Percentiles rank a stretch among this genome's conserved stretches.
These are phyloP conservation scores for Aspergillus ostianus DNA, from an alignment of 495 filamentous ascomycete species.

Conservation along the genomic window DNA sequence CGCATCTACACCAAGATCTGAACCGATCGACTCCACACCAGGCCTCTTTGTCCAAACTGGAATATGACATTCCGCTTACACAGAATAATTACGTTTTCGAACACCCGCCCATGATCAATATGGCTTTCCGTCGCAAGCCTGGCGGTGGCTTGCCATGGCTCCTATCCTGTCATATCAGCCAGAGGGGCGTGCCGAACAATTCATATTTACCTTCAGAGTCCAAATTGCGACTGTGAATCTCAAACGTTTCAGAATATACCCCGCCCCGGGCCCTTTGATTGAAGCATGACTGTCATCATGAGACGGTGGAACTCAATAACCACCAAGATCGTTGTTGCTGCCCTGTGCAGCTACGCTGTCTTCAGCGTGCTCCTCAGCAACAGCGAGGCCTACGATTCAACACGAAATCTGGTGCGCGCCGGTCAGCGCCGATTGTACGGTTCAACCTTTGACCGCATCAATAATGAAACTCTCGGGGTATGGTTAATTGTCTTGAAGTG, in stretches of 20 bases:
- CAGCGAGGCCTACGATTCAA: conserved; percentile 16
- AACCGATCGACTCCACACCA: too few species aligned
- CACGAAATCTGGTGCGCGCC: conserved; percentile 13
- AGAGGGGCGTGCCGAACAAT: background rate
- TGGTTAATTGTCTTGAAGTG: background rate
- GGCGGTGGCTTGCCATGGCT: background rate
- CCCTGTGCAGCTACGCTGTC: conserved; percentile 12
- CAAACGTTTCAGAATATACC: background rate
- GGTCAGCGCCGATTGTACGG: conserved; percentile 14
- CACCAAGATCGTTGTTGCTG: conserved; percentile 11
- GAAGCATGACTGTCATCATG: conserved; percentile 8
- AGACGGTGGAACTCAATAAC: conserved; percentile 13
- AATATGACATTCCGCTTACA: background rate
- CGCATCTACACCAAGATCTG: too few species aligned
- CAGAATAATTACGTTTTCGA: background rate
- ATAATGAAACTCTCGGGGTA: conserved; percentile 31
- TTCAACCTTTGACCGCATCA: conserved; percentile 22
- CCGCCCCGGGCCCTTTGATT: background rate
- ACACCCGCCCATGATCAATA: background rate
- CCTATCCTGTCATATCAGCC: background rate
- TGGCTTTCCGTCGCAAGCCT: background rate
- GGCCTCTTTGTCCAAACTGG: background rate
- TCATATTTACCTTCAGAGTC: background rate
- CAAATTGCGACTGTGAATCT: background rate
- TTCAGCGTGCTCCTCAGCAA: conserved; percentile 12